Conservation (phyloP, 2,329 filamentous ascomycete genomes). For the Neocatenulostroma microsporum region DNA sequence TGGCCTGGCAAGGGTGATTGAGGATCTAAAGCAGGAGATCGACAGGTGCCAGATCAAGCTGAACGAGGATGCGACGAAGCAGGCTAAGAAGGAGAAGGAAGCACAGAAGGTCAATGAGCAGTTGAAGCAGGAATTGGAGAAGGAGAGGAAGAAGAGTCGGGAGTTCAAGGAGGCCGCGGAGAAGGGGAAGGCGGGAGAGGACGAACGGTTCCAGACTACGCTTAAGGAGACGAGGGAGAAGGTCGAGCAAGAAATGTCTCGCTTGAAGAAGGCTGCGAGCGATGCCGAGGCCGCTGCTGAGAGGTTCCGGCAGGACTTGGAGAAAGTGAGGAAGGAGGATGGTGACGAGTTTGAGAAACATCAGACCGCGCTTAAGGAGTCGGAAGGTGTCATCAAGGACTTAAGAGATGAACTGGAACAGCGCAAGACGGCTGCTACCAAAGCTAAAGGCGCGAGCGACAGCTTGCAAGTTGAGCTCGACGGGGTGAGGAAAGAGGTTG, state of each 20-base stretch:
- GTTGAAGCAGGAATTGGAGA: slow-evolving; percentile 20
- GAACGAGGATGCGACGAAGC: slow-evolving; percentile 25
- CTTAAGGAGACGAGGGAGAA: slow-evolving; percentile 2
- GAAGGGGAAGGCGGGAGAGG: slow-evolving; percentile 3
- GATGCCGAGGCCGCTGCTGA: slow-evolving; percentile 11
- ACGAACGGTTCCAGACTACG: slow-evolving; percentile 2
- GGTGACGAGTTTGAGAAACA: no score
- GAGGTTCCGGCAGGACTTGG: slow-evolving; percentile 12
- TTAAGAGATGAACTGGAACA: no score
- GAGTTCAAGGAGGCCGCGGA: slow-evolving; percentile 5
- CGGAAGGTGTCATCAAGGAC: no score
- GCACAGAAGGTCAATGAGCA: slow-evolving; percentile 14
- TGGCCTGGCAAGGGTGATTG: slow-evolving; percentile 24
- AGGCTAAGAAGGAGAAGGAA: slow-evolving; percentile 22
- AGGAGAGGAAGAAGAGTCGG: slow-evolving; percentile 13
- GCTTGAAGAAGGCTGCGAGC: background rate
- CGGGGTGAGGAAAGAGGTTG: slow-evolving; percentile 4
- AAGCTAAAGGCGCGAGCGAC: slow-evolving; percentile 10
- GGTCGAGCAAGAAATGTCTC: slow-evolving; percentile 9
- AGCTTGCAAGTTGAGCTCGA: slow-evolving; percentile 13
- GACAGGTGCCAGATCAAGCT: slow-evolving; percentile 27
- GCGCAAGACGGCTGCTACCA: no score
- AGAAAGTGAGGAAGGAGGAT: slow-evolving; percentile 3
- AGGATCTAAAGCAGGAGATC: slow-evolving; percentile 28
- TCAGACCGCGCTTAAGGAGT: no score